Percentiles rank a stretch among this genome's conserved stretches.
These are phyloP conservation scores for Cyberlindnera japonica DNA, from an alignment of 805 yeast genomes.

Conservation along the genomic window DNA sequence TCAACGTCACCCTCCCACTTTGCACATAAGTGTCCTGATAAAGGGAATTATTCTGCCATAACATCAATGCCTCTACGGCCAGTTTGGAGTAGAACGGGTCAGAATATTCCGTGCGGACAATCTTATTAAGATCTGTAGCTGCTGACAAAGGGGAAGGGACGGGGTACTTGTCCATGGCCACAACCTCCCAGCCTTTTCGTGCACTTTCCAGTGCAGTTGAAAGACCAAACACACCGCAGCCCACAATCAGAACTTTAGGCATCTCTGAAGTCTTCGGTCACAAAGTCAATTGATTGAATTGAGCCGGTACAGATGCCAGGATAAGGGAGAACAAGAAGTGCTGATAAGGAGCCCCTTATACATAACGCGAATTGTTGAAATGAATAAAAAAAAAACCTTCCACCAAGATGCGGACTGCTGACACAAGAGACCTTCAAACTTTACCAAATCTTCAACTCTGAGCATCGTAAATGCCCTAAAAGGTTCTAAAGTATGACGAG, in stretches of 20 bases:
- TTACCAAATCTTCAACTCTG: too few species aligned
- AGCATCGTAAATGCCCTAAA: too few species aligned
- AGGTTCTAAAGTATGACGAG: too few species aligned
- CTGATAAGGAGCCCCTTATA: too few species aligned
- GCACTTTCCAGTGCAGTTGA: conserved; percentile 40
- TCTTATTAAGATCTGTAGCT: conserved; percentile 46
- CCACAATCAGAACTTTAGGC: conserved; percentile 25
- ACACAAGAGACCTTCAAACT: too few species aligned
- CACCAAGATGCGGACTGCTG: too few species aligned
- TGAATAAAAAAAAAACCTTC: too few species aligned
- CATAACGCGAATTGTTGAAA: too few species aligned
- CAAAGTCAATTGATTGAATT: too few species aligned
- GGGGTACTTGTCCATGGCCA: conserved; percentile 37
- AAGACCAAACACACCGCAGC: conserved; percentile 46
- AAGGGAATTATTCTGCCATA: conserved; percentile 34
- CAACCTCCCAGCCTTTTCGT: conserved; percentile 29
- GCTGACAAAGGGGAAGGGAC: conserved; percentile 46
- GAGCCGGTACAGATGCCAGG: too few species aligned
- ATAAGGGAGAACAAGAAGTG: too few species aligned
- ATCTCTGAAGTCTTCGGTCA: too few species aligned
- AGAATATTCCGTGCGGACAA: conserved; percentile 45
- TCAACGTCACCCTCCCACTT: conserved; percentile 41
- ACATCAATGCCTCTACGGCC: conserved; percentile 41
- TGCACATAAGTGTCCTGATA: conserved; percentile 34
- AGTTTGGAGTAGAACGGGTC: conserved; percentile 40